Base-by-base conservation (phyloP, 306 rosid genomes). In the Luffa aegyptiaca region DNA sequence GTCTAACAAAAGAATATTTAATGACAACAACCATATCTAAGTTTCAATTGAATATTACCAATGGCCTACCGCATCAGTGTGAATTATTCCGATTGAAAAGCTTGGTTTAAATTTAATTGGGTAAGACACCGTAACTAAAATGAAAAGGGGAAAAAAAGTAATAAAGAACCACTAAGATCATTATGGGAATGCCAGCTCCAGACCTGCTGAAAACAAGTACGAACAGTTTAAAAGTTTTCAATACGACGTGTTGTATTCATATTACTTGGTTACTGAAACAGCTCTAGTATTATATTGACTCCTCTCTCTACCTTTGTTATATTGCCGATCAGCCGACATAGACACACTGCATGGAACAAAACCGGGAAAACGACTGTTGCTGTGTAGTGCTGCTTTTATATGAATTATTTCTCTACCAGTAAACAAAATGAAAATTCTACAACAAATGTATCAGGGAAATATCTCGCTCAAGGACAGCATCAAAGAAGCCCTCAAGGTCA, bases 381-480 rank as follows among this genome's bases (percentile, higher is more conserved):
- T 69, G 75, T 69, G 37, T 69, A 44, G 33, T 69, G 8, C 17
- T 59, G n/a, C 10, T 31, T 51, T 49, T 33, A 74, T 73, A 73
- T 14, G 61, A 31, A 73, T 73, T 73, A 49, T 73, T 73, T 74
- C 78, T 48, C 46, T 51, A 33, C 31, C 10, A 74, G 62, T 74
- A 16, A 76, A 76, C 14, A 76, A 76, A 56, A 53, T 56, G 18
- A 76, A 74, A 37, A 65, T 36, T 39, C 80, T 76, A 56, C 39
- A 55, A 76, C 39, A 55, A 57, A 56, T 18, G 66, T n/a, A 76
- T 33, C 56, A 5, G 57, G 14, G 41, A 71, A 6, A 71, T 8
- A 74, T 74, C 45, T 74, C 44, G 41, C 45, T 48, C 62, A 46
- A 72, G 77, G 42, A 72, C 45, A 33, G 59, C 76, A 16, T 73